Evolutionary conservation across 2,329 filamentous ascomycete species (phyloP).

Genomic region (Trichoderma sp.): DNA sequence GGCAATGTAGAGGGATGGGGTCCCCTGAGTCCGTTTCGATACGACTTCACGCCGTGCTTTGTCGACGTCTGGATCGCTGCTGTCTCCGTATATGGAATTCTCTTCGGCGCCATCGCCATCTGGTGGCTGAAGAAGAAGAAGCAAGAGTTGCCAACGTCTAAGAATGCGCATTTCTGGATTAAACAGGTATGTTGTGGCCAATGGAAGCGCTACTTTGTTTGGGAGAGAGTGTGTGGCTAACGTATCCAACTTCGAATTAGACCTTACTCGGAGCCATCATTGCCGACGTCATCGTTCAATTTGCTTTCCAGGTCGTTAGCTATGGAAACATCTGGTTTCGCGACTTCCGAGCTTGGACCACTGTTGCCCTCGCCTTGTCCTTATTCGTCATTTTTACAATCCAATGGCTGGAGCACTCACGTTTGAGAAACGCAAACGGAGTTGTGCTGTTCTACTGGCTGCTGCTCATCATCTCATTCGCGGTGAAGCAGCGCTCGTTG

Average conservation of each 20-base stretch:
- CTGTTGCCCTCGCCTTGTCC: constrained; percentile 71
- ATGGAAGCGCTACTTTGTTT: neutral
- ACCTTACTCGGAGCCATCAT: constrained; percentile 69
- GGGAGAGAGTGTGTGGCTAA: neutral
- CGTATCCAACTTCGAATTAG: constrained; percentile 37
- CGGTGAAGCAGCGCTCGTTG: constrained; percentile 83
- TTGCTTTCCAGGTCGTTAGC: constrained; percentile 73
- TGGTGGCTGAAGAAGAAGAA: constrained; percentile 78
- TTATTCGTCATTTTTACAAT: constrained; percentile 74
- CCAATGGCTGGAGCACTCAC: constrained; percentile 85
- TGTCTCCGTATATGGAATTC: constrained; percentile 77
- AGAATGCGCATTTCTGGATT: constrained; percentile 90
- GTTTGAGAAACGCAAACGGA: constrained; percentile 82
- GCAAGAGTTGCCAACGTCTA: constrained; percentile 66
- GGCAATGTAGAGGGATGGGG: constrained; percentile 94
- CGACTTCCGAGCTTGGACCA: constrained; percentile 87
- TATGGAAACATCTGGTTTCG: constrained; percentile 72
- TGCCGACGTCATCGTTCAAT: constrained; percentile 70
- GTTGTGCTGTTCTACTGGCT: constrained; percentile 93
- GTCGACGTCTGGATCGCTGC: constrained; percentile 85
- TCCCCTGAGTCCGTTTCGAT: constrained; percentile 81
- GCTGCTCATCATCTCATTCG: constrained; percentile 76
- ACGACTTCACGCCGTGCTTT: constrained; percentile 97
- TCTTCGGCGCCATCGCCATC: constrained; percentile 76
- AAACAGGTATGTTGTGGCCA: constrained; percentile 69